Conservation (phyloP, 2,329 filamentous ascomycete species). For the Teratosphaeria gauchensis region DNA sequence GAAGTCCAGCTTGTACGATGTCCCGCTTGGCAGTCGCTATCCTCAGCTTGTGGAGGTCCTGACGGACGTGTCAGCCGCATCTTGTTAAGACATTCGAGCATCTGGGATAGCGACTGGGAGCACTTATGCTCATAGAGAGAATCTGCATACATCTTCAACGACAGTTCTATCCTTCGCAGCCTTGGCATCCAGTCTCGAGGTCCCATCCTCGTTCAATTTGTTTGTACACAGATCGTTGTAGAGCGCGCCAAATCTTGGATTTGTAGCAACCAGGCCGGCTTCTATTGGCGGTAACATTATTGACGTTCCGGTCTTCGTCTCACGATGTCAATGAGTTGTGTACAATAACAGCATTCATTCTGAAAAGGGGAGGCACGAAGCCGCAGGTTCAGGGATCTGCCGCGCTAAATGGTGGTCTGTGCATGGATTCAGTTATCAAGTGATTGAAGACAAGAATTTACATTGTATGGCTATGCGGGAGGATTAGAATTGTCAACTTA, state of each 20-base stretch:
- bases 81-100: too few relatives aligned
- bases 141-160: constrained; percentile 25
- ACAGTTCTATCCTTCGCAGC: constrained; percentile 31
- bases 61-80: constrained; percentile 4
- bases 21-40: constrained; percentile 24
- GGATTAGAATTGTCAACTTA: too few relatives aligned
- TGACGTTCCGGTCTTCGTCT: neutral
- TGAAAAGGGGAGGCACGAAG: neutral
- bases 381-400: neutral
- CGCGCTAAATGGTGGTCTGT: neutral
- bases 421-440: neutral
- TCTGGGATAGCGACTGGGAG: too few relatives aligned
- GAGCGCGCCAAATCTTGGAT: constrained; percentile 36
- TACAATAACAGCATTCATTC: neutral
- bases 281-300: constrained; percentile 36
- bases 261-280: constrained; percentile 26
- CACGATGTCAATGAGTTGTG: neutral
- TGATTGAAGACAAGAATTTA: too few relatives aligned
- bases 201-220: constrained; percentile 36
- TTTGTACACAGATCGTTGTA: constrained; percentile 36
- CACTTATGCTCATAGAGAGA: too few relatives aligned
- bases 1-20: constrained; percentile 27
- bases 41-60: constrained; percentile 31
- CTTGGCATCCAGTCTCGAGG: constrained; percentile 33
- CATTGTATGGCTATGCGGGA: too few relatives aligned